These are phyloP conservation scores for Gastrodia elata DNA, from an alignment of 106 monocot species.

Conservation along the genomic window DNA sequence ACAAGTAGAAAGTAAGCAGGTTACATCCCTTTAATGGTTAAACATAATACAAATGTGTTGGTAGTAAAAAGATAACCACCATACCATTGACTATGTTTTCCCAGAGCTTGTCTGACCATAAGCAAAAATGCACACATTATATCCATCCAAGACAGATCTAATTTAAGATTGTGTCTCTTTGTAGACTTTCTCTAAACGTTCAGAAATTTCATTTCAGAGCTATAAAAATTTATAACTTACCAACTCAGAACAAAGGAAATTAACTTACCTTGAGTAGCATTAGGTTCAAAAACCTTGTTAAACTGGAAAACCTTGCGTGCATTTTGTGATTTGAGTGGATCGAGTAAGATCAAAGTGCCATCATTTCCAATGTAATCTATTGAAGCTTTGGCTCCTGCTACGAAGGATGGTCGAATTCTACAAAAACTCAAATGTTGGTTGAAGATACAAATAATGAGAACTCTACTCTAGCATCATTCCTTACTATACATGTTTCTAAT, in stretches of 20 bases:
- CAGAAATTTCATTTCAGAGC: not conserved
- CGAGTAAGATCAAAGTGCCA: conserved; percentile 61
- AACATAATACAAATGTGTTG: not conserved
- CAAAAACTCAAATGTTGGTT: conserved; percentile 91
- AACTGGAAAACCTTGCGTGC: conserved; percentile 53
- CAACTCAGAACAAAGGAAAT: not conserved
- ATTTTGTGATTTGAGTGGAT: conserved; percentile 57
- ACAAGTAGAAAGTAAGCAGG: conserved; percentile 1
- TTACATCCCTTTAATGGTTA: not conserved
- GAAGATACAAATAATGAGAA: conserved; percentile 15
- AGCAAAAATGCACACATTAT: conserved; percentile 94
- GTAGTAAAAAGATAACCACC: not conserved
- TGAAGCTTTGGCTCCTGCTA: conserved; percentile 25
- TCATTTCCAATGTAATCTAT: conserved; percentile 70
- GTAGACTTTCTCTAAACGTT: conserved; percentile 63
- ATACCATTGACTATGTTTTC: conserved; percentile 94
- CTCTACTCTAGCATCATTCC: not conserved
- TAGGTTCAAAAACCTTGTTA: conserved; percentile 75
- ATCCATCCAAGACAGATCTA: conserved; percentile 88
- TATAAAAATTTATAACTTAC: not conserved
- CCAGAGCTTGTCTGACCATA: conserved; percentile 97
- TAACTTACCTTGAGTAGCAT: conserved; percentile 56
- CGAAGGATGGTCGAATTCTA: conserved; percentile 58
- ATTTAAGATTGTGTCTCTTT: conserved; percentile 64
- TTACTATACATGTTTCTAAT: not conserved